Base-by-base conservation (phyloP, 495 filamentous ascomycete genomes). In the Trichoderma parareesei region DNA sequence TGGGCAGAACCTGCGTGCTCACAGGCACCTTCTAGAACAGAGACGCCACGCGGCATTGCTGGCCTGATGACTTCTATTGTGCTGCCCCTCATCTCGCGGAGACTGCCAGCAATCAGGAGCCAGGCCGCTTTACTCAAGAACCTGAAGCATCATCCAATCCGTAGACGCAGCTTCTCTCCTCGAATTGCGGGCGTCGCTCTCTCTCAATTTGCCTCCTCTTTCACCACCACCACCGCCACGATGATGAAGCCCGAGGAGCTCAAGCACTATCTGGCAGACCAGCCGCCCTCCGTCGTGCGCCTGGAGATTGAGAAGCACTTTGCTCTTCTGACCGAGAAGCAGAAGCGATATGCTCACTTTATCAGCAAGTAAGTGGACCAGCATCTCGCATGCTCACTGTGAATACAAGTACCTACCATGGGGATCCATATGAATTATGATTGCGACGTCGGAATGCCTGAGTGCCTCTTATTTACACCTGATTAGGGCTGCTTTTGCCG, bases 261-360 rank as follows among this genome's bases (percentile, higher is more conserved):
- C 63, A 80, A 80, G 67, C 89, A 93, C 69, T 96, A 93, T 76
- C 82, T 92, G 55, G 92, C 93, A 14, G 94, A 98, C 79, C 87
- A 87, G 57, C 94, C 94, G 20, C 94, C 94, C 0, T 87, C 85
- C 18, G 86, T 96, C 63, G 93, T 96, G 55, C 84, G 86, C 20
- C 84, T 98, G 41, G 87, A 89, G 70, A 90, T 97, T 73, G 90
- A 90, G 77, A 86, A 88, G 63, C 94, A 97, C 74, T 98, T 97
- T 74, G 87, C 92, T 49, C 85, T 89, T 13, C 77, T 98, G 64
- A 85, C 82, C 48, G 86, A 91, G 70, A 79, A 87, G 68, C 82
- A 92, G 78, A 91, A 90, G 73, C 85, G 85, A 74, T 98, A 98
- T 77, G 92, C 94, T 43, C 94, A 98, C 75, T 90, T 90, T 70